Evolutionary conservation across 805 yeast genomes (phyloP), one percentile per base, ranked within the genome.

Genomic region (Starmerella floris): DNA sequence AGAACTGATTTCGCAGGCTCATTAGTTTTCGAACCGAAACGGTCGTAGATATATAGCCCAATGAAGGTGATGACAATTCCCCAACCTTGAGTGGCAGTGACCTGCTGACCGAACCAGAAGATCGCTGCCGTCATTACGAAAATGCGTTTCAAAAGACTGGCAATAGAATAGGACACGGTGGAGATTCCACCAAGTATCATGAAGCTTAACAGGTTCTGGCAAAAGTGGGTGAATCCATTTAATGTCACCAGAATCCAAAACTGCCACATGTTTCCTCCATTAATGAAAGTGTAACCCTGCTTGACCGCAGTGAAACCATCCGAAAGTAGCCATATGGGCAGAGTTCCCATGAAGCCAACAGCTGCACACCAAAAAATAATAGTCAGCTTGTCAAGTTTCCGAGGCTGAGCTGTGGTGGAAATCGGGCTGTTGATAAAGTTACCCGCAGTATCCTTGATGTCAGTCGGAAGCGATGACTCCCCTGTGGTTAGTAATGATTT

Each of bases 91-190:
- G 58, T 40, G 6, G 45, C 42, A 2, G 61, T 49, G 17, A 66
- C 65, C 23, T 44, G 50, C 51, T 68, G 70, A 22, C 78, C 78
- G 30, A 68, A 70, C 67, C 70, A 72, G 32, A 79, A 45, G 64
- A 87, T 81, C 53, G 94, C 82, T 1, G 79, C 78, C 1, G 79
- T 70, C 34, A 85, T 84, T 25, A 85, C 74, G 1, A 83, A 80
- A n/a, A 85, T 80, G 54, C 94, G 74, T 62, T 85, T 85, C 74
- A 85, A 72, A 73, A 85, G 72, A 34, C 83, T 76, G 2, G 95
- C 94, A 44, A 85, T 77, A 2, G 93, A 80, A 61, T 83, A 85
- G 2, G 91, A 74, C 11, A 85, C 77, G 0, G 95, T 83, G 2
- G 94, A 81, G 5, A 85, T 70, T 56, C 78, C 72, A 19, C 94